Evolutionary conservation across 352 stramenopile genomes (phyloP).

Genomic region (Phytopythium vexans): DNA sequence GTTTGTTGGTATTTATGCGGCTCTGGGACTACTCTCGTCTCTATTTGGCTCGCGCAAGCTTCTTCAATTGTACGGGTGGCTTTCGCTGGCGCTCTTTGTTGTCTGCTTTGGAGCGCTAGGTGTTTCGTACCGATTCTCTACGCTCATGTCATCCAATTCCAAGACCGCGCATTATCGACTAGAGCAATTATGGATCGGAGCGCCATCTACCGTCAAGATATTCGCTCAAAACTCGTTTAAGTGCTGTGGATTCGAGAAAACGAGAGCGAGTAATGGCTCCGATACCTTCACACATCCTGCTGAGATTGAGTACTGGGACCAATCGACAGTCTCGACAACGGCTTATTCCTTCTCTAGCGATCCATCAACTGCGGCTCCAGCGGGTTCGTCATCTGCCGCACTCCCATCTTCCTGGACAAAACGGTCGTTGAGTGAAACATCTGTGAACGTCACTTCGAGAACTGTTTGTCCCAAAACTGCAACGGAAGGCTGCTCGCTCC

Average conservation of each 20-base stretch:
- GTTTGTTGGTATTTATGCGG: constrained; percentile 29
- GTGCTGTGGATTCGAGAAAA: constrained; percentile 44
- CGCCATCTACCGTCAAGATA: constrained; percentile 27
- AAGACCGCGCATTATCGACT: constrained; percentile 5
- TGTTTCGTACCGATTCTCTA: constrained; percentile 30
- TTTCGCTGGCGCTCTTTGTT: constrained; percentile 40
- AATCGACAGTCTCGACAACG: constrained; percentile 15
- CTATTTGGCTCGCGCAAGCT: constrained; percentile 19
- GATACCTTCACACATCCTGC: constrained; percentile 29
- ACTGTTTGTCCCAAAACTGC: constrained; percentile 14
- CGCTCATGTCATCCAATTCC: constrained; percentile 4
- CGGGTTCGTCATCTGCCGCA: background rate
- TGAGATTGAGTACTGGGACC: constrained; percentile 27
- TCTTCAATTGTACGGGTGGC: constrained; percentile 24
- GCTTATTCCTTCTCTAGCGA: constrained; percentile 11
- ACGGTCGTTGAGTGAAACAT: constrained; percentile 7
- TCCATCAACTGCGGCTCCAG: background rate
- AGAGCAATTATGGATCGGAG: constrained; percentile 23
- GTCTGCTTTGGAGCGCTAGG: constrained; percentile 34
- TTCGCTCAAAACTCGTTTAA: constrained; percentile 48
- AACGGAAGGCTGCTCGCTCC: background rate
- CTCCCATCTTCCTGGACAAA: constrained; percentile 4
- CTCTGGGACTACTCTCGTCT: constrained; percentile 23
- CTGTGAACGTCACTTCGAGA: constrained; percentile 2
- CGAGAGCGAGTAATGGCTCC: constrained; percentile 25